These are phyloP conservation scores for Trametes meyenii DNA, from an alignment of 768 basidiomycete species.

Conservation along the genomic window DNA sequence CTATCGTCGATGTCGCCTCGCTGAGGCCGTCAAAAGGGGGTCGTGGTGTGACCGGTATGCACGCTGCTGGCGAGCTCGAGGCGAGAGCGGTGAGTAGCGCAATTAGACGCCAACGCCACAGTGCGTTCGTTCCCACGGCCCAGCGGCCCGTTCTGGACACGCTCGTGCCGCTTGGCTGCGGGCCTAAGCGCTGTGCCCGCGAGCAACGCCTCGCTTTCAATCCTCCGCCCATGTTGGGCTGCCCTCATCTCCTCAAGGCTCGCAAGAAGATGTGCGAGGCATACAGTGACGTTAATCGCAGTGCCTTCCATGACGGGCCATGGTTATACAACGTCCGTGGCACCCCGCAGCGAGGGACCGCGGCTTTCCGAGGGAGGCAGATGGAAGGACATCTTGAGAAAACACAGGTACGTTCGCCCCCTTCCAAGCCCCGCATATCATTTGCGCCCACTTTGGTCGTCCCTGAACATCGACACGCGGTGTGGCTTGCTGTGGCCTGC, in stretches of 20 bases:
- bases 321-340: neutral
- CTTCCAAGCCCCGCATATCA: neutral
- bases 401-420: neutral
- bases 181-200: neutral
- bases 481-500: no score
- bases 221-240: conserved; percentile 4
- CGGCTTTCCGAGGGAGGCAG: neutral
- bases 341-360: neutral
- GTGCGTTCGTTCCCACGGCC: neutral
- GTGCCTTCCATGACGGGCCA: neutral
- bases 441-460: neutral
- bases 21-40: neutral
- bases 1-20: neutral
- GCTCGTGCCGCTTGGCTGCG: no score
- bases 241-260: neutral
- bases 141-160: neutral
- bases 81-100: conserved; percentile 1
- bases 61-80: neutral
- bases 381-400: neutral
- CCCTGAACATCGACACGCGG: neutral
- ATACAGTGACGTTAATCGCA: conserved; percentile 1
- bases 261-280: neutral
- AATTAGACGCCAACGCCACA: neutral
- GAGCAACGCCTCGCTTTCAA: conserved; percentile 1
- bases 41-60: neutral